A percentile compares a stretch with the other conserved stretches of the same genome.
phyloP scores from a whole-genome alignment of 2,329 filamentous ascomycete genomes.

The Aspergillus pseudotamarii region DNA sequence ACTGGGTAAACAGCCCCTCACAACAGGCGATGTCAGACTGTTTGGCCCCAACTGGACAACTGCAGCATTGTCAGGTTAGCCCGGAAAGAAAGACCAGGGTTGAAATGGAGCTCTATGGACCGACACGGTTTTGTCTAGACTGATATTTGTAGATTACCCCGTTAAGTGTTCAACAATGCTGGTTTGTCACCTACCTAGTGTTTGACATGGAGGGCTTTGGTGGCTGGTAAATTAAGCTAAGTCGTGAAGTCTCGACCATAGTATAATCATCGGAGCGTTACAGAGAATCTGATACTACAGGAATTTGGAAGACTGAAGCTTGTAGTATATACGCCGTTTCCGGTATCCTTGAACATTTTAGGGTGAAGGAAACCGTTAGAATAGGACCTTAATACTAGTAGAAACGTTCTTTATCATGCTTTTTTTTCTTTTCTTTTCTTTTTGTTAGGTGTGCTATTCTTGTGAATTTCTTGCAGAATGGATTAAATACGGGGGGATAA shows the following conservation, averaged over 20 bases:
- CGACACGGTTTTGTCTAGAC: slow-evolving; percentile 3
- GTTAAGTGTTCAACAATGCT: not conserved
- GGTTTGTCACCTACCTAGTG: not conserved
- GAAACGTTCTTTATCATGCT: not conserved
- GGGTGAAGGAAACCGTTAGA: not conserved
- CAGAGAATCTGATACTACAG: not conserved
- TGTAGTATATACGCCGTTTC: not conserved
- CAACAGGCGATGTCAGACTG: slow-evolving; percentile 8
- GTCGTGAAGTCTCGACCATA: not conserved
- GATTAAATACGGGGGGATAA: not conserved
- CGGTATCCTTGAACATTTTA: not conserved
- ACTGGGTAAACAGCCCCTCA: not conserved
- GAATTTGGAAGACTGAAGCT: not conserved
- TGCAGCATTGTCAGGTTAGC: slow-evolving; percentile 13
- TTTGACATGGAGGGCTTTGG: not conserved
- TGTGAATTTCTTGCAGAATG: not conserved
- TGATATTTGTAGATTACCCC: not conserved
- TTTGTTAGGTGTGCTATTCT: not conserved
- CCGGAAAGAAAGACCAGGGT: slow-evolving; percentile 1
- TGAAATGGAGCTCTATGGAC: slow-evolving; percentile 5
- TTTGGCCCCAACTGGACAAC: slow-evolving; percentile 11
- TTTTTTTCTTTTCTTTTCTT: not conserved
- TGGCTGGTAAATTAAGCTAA: not conserved
- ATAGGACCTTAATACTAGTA: not conserved
- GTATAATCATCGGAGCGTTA: not conserved